These are phyloP conservation scores for Russula griseocarnosa DNA, from an alignment of 768 basidiomycete genomes.

Conservation along the genomic window DNA sequence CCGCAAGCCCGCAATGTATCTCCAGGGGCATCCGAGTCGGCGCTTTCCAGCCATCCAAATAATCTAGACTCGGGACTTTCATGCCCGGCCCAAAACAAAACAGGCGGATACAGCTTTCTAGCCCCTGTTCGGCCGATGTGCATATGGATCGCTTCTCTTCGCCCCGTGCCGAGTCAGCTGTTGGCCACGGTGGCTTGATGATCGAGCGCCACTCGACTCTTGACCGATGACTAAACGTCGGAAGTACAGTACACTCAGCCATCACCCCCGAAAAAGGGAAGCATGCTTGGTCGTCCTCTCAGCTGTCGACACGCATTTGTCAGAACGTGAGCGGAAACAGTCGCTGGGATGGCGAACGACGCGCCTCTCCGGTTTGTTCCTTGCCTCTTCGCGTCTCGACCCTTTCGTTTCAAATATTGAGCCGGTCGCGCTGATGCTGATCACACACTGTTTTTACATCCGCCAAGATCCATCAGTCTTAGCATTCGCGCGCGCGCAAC, in stretches of 20 bases:
- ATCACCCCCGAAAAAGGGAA: constrained; percentile 11
- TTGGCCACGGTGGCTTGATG: constrained; percentile 4
- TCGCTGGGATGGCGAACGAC: constrained; percentile 15
- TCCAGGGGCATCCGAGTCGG: background rate
- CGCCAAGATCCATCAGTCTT: background rate
- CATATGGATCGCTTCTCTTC: background rate
- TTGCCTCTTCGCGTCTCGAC: constrained; percentile 17
- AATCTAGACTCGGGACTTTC: background rate
- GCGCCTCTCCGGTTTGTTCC: background rate
- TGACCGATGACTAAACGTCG: constrained; percentile 7
- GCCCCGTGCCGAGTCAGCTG: constrained; percentile 13
- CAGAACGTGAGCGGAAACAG: background rate
- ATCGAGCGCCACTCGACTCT: background rate
- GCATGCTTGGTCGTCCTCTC: background rate
- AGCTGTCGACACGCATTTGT: constrained; percentile 3
- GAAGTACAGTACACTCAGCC: background rate
- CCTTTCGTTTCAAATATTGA: constrained; percentile 10
- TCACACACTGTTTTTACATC: background rate
- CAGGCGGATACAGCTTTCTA: constrained; percentile 1
- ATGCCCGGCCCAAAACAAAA: background rate
- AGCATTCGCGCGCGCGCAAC: background rate
- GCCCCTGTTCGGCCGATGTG: constrained; percentile 24
- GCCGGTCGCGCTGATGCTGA: constrained; percentile 12
- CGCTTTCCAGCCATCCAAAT: background rate
- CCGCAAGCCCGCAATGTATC: constrained; percentile 1